Base-by-base conservation (phyloP, 306 rosid genomes). In the Vicia villosa region DNA sequence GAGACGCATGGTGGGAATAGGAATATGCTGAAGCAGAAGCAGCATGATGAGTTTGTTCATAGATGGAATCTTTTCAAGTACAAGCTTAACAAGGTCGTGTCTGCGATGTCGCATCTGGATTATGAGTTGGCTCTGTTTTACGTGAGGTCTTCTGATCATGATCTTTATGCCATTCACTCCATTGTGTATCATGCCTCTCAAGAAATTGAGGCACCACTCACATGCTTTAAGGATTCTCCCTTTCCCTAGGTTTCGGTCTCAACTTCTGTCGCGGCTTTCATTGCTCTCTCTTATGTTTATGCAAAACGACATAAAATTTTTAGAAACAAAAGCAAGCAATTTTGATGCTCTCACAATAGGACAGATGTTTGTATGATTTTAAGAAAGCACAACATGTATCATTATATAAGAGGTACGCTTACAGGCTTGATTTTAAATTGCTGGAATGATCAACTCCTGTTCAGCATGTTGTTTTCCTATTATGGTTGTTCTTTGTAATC, bases 261-360 rank as follows among this genome's bases (percentile, higher is more conserved):
- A 9, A 32, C 85, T 4, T 80, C 90, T 52, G 85, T 77, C 0
- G 50, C 11, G 5, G 74, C 83, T 77, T 74, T 88, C 77, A 68
- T 86, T 79, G 81, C 84, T 61, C 69, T 85, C 72, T 83, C 82
- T 74, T 95, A 89, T 82, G 82, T 87, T 78, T 88, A 80, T 75
- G 81, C 84, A 3, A 89, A 76, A 83, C 76, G 82, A 68, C 82
- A 84, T 72, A 83, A 82, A 69, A 76, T 87, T 70, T 95, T 95
- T 79, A 87, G 86, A 76, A 95, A 82, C 79, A 95, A 95, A 82
- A 80, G 96, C 67, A 95, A 91, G 90, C 97, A 88, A 76, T 95
- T 95, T 84, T 95, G 96, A 90, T 63, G 82, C 55, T 54, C 62
- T 68, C 70, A 60, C 75, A 47, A 57, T 75, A 72, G 69, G 81